Percentiles rank a stretch among this genome's conserved stretches.
Evolutionary conservation across 495 filamentous ascomycete genomes (phyloP).

Genomic region (Penicillium verhagenii): DNA sequence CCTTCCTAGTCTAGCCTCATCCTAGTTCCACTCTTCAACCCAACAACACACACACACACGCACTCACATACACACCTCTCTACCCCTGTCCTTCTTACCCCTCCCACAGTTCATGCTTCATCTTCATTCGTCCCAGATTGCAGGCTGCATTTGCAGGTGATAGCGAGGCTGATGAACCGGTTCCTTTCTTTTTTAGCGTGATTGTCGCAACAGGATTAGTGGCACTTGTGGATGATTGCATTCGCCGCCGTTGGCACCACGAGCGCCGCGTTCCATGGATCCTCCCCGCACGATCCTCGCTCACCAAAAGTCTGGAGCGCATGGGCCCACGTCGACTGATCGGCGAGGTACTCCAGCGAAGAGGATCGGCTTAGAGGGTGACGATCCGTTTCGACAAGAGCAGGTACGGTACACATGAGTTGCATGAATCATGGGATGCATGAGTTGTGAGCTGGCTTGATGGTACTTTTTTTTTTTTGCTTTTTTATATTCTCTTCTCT

Average conservation of each 20-base stretch:
- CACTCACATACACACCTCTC: no score
- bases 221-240: slow-evolving; percentile 88
- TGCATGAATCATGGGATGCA: slow-evolving; percentile 7
- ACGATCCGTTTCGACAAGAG: background rate
- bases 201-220: slow-evolving; percentile 89
- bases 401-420: background rate
- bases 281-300: slow-evolving; percentile 54
- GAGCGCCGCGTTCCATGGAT: slow-evolving; percentile 58
- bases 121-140: background rate
- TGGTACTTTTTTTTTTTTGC: background rate
- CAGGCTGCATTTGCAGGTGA: background rate
- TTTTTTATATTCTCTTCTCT: background rate
- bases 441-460: slow-evolving; percentile 2
- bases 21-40: background rate
- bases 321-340: slow-evolving; percentile 71
- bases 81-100: background rate
- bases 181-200: slow-evolving; percentile 52
- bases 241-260: slow-evolving; percentile 74
- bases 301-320: slow-evolving; percentile 61
- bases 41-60: background rate
- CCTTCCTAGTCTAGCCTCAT: background rate
- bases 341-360: slow-evolving; percentile 73
- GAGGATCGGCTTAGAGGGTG: slow-evolving; percentile 33
- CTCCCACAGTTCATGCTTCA: background rate
- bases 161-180: slow-evolving; percentile 24